Base-by-base conservation (phyloP, 176 grass and related monocot species). In the Lolium rigidum region DNA sequence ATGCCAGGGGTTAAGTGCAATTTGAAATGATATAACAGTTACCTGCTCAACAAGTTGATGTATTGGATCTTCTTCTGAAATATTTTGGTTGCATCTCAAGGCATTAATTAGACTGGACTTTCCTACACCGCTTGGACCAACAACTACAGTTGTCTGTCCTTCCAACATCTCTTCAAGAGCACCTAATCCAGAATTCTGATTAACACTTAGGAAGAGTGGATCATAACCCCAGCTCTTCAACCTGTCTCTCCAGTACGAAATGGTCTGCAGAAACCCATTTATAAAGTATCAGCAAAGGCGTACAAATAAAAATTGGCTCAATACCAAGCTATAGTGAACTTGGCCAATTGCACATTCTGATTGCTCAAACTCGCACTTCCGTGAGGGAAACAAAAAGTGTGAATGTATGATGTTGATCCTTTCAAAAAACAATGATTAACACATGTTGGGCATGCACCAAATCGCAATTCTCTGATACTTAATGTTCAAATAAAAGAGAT, bases 91-190 rank as follows among this genome's bases (percentile, higher is more conserved):
- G 61, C 88, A 38, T 88, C 92, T 95, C 90, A 98, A 91, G 11
- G 90, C 88, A 87, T 95, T 98, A 55, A 98, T 98, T 24, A 98
- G 84, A 64, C 96, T 98, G 22, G 96, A 98, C 70, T 98, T 98
- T 35, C 91, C 93, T 86, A 98, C 93, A 11, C 96, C 96, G 2
- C 93, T 98, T 70, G 96, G 96, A 61, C 96, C 96, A 91, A 98
- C 92, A 89, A 98, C 77, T 52, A 95, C 96, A 82, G 91, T 95
- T 31, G 93, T 98, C 82, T 95, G 86, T 10, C 93, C 85, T 86
- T 92, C 90, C 60, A 98, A 66, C 64, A 87, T 94, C 65, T 88
- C 84, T 85, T 94, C 78, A 63, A 98, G 77, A 77, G 81, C 88
- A 74, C 60, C 59, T 52, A 98, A 84, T 82, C 93, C 93, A 64